Conservation (phyloP, 768 basidiomycete genomes). For the Gelatoporia subvermispora region DNA sequence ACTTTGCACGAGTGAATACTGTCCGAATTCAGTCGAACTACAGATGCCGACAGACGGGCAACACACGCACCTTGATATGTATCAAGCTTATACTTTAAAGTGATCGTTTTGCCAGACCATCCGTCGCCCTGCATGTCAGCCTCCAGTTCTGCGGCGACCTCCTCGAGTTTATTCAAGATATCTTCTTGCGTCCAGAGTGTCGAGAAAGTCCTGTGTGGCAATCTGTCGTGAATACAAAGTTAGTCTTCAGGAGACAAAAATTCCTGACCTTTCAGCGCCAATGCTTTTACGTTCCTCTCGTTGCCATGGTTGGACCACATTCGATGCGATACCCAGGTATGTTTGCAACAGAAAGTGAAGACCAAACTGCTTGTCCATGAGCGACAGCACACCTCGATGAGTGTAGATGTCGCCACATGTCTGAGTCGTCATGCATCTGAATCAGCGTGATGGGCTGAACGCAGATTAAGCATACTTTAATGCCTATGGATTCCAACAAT, state of each 20-base stretch:
- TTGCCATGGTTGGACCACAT: conserved; percentile 66
- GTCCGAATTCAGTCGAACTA: background rate
- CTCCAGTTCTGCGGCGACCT: conserved; percentile 77
- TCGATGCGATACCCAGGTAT: conserved; percentile 84
- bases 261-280: conserved; percentile 73
- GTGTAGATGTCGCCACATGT: conserved; percentile 87
- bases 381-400: conserved; percentile 63
- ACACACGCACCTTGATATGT: conserved; percentile 68
- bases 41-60: background rate
- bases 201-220: conserved; percentile 61
- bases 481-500: conserved; percentile 78
- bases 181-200: conserved; percentile 58
- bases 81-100: conserved; percentile 89
- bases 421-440: conserved; percentile 31
- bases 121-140: conserved; percentile 72
- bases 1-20: conserved; percentile 84
- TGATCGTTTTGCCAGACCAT: conserved; percentile 86
- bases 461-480: conserved; percentile 50
- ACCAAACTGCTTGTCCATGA: conserved; percentile 89
- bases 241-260: background rate
- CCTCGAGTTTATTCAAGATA: conserved; percentile 73
- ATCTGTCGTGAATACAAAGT: background rate
- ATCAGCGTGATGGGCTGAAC: background rate
- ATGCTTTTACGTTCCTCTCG: conserved; percentile 90
- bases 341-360: conserved; percentile 69